Percentiles rank a stretch among this genome's conserved stretches.
phyloP scores from a whole-genome alignment of 148 eudicot genomes.

The Drosera capensis region DNA sequence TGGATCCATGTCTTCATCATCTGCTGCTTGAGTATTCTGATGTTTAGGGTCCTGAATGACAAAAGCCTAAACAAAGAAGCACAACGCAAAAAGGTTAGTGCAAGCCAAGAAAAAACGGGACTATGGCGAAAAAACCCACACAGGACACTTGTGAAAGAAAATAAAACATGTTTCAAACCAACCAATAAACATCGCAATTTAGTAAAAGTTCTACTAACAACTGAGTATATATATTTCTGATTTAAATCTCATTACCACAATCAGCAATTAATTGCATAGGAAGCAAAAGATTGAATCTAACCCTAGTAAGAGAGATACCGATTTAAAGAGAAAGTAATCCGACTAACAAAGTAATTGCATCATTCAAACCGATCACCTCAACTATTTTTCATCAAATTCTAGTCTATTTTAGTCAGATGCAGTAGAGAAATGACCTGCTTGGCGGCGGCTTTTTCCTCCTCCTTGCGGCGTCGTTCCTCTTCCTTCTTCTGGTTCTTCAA shows the following conservation, averaged over 20 bases:
- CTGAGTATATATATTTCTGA: no score
- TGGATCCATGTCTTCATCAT: slow-evolving; percentile 90
- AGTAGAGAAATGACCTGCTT: slow-evolving; percentile 19
- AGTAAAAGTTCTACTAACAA: no score
- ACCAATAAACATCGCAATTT: no score
- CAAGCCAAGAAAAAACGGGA: neutral
- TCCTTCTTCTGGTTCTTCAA: slow-evolving; percentile 36
- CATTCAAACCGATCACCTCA: no score
- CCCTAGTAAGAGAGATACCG: no score
- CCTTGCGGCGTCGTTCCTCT: slow-evolving; percentile 47
- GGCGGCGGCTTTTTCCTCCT: slow-evolving; percentile 47
- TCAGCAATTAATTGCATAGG: no score
- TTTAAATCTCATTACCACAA: no score
- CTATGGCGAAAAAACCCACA: neutral
- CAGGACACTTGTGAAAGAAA: neutral
- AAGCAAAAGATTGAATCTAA: no score
- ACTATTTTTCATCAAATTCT: neutral
- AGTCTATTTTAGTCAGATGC: neutral
- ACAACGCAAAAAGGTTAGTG: neutral
- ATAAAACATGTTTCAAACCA: no score
- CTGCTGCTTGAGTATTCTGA: slow-evolving; percentile 45
- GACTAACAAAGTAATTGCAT: no score
- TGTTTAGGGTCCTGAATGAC: slow-evolving; percentile 24
- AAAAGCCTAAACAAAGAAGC: slow-evolving; percentile 25
- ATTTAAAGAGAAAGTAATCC: no score